Evolutionary conservation across 768 basidiomycete genomes (phyloP).

Genomic region (Phylloporus scabripes): DNA sequence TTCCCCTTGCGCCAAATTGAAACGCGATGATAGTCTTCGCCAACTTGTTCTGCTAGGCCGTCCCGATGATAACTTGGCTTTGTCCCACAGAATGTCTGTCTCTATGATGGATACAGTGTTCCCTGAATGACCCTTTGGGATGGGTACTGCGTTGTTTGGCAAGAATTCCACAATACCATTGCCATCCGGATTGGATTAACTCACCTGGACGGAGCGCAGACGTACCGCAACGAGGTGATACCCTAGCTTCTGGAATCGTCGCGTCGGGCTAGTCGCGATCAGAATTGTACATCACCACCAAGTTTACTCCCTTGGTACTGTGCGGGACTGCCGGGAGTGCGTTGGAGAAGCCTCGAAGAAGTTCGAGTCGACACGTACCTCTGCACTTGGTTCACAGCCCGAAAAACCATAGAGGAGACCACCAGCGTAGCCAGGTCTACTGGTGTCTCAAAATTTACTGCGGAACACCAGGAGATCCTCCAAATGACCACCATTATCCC

Average conservation of each 20-base stretch:
- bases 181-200: conserved; percentile 55
- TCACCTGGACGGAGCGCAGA: conserved; percentile 60
- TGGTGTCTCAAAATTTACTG: conserved; percentile 56
- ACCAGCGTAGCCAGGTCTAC: conserved; percentile 38
- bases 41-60: no score
- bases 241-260: conserved; percentile 46
- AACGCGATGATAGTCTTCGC: no score
- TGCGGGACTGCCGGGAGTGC: conserved; percentile 45
- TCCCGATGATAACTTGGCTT: no score
- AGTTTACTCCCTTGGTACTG: conserved; percentile 33
- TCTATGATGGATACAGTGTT: conserved; percentile 41
- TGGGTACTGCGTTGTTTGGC: conserved; percentile 47
- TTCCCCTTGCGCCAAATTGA: no score
- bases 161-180: conserved; percentile 37
- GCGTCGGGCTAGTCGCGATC: conserved; percentile 47
- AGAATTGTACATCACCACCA: conserved; percentile 59
- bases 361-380: conserved; percentile 53
- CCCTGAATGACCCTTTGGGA: conserved; percentile 62
- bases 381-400: conserved; percentile 58
- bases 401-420: conserved; percentile 47
- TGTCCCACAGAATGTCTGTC: conserved; percentile 22
- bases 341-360: conserved; percentile 48
- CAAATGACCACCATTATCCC: conserved; percentile 41
- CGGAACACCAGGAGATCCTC: conserved; percentile 38
- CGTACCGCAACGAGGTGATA: conserved; percentile 53